Evolutionary conservation across 345 rosid species (phyloP), one percentile per base, ranked within the genome.

Genomic region (Salix suchowensis): DNA sequence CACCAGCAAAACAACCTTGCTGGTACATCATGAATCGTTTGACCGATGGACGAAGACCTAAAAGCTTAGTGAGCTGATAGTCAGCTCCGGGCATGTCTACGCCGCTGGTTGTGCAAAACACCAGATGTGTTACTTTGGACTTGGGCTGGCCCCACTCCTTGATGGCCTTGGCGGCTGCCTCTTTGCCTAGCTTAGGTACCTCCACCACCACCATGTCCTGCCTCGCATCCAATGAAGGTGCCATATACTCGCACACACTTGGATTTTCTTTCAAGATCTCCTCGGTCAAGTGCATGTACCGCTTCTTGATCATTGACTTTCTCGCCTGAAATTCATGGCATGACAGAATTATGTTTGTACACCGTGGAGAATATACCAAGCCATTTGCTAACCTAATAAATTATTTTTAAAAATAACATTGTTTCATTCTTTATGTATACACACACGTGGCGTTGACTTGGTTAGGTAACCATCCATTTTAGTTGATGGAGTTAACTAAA

Each of bases 51-150:
- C 91, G 87, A 11, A 92, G 94, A 8, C 97, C 96, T 11, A 91
- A 84, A 21, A 92, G 92, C 83, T 92, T 92, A 15, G 96, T 91
- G 74, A 92, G 94, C 82, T 91, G 96, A 87, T 91, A 92, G 83
- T 92, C 97, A 2, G 97, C 97, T 2, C 96, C 97, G 18, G 97
- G 96, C 97, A 92, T 92, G 88, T 92, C 97, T 0, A 91, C 96
- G 0, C 97, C 96, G 1, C 94, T 88, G 4, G 97, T 89, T 14
- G 97, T 92, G 79, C 97, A 92, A 83, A 92, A 92, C 76, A 92
- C 85, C 2, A 92, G 83, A 26, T 92, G 97, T 21, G 97, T 92
- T 86, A 92, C 88, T 82, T 88, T 92, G 12, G 96, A 91, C 79
- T 91, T 92, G 36, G 97, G 88, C 72, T 92, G 97, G 14, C 93